phyloP scores from a whole-genome alignment of 176 grass and related monocot genomes.

The Eleusine indica region DNA sequence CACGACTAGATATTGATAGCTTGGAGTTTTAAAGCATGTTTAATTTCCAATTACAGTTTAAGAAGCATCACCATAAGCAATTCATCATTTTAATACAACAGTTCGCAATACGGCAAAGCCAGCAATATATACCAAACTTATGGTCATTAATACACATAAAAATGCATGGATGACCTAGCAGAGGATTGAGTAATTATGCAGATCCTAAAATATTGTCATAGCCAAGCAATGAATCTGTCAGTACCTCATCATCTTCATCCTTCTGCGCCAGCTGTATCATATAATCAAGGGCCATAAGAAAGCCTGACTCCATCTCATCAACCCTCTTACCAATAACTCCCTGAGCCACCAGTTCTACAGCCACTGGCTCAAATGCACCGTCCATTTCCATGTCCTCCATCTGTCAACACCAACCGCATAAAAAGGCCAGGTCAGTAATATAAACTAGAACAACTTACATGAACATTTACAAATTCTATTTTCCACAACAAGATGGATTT shows the following conservation, averaged over 20 bases:
- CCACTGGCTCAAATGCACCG: conserved; percentile 60
- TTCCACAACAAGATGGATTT: background rate
- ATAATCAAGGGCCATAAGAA: conserved; percentile 94
- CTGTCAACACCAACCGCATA: conserved; percentile 36
- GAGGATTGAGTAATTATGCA: conserved; percentile 1
- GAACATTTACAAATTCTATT: background rate
- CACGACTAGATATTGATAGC: background rate
- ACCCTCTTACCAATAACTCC: conserved; percentile 96
- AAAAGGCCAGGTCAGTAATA: background rate
- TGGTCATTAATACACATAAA: background rate
- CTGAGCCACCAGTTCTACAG: conserved; percentile 78
- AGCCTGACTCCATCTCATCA: conserved; percentile 95
- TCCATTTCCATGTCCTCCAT: conserved; percentile 97
- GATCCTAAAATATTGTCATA: conserved; percentile 7
- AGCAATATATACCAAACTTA: background rate
- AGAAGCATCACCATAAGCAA: background rate
- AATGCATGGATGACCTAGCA: background rate
- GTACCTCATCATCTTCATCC: conserved; percentile 80
- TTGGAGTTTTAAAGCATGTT: conserved; percentile 16
- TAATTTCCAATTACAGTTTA: background rate
- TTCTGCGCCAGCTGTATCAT: conserved; percentile 89
- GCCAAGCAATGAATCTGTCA: conserved; percentile 20
- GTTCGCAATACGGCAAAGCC: background rate
- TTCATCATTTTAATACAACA: background rate
- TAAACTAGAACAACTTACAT: background rate